Evolutionary conservation across 345 rosid genomes (phyloP), one percentile per base, ranked within the genome.

Genomic region (Clarkia xantiana): DNA sequence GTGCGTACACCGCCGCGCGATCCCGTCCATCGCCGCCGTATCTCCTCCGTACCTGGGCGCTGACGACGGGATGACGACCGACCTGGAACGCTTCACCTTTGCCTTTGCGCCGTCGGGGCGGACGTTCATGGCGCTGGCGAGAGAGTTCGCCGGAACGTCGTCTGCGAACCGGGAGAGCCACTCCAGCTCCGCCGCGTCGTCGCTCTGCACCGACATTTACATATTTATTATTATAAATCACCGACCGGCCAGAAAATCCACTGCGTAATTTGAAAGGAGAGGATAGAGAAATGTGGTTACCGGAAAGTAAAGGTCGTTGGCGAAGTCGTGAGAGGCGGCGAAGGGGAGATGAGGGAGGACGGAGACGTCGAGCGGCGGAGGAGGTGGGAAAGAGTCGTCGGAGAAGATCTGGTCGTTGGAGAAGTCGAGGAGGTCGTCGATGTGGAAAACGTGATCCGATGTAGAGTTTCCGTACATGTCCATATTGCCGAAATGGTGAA

Each of bases 101-200:
- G 72, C 72, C 59, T 63, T 74, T 18, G 80, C 62, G 14, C 66
- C n/a, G 55, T 70, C 67, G 15, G 77, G 66, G 18, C 38, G 59
- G 25, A 49, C 53, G 49, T 51, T 51, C 1, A 53, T 45, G 4
- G 72, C 59, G 51, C 74, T 78, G 67, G 68, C 22, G 7, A 68
- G 39, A 16, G 79, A 64, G 62, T 67, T 71, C 2, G 67, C 23
- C 1, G 87, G 84, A 42, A 64, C 71, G 45, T 82, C 94, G 54
- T 86, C 86, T 0, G 80, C 94, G 68, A 86, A 78, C 44, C 60
- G 78, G 13, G 94, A 82, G 9, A 86, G 66, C 96, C 94, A 82
- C 49, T 86, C 96, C 13, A 86, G 58, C 66, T 86, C 89, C 13
- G 96, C 96, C 42, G 76, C 82, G 42, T 86, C 93, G 53, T 86